phyloP scores from a whole-genome alignment of 2,329 filamentous ascomycete species.

The Aureobasidium leucospermi region DNA sequence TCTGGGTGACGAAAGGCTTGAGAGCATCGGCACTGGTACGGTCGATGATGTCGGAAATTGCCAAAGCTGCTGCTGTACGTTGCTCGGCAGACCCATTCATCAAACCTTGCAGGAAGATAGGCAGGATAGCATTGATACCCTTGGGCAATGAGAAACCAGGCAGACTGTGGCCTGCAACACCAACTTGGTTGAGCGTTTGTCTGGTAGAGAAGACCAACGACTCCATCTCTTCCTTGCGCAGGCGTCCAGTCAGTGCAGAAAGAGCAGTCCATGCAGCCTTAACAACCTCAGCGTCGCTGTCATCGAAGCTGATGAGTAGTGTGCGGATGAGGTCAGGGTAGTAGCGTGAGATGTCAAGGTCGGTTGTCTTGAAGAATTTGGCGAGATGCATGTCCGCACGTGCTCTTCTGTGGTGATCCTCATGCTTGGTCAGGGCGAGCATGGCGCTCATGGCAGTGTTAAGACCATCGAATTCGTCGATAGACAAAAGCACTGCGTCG shows the following conservation, averaged over 20 bases:
- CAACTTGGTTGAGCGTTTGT: conserved; percentile 79
- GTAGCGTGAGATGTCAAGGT: conserved; percentile 89
- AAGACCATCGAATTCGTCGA: conserved; percentile 92
- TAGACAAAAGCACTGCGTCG: conserved; percentile 81
- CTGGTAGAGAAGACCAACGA: conserved; percentile 78
- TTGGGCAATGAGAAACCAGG: conserved; percentile 87
- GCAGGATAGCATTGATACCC: conserved; percentile 91
- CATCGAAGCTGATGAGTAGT: conserved; percentile 85
- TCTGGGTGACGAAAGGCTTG: conserved; percentile 93
- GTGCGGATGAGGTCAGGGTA: conserved; percentile 91
- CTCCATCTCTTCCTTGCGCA: conserved; percentile 98
- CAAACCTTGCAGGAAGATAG: conserved; percentile 94
- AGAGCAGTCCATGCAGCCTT: conserved; percentile 85
- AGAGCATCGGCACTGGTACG: conserved; percentile 79
- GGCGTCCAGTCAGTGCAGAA: conserved; percentile 75
- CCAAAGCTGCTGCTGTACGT: conserved; percentile 81
- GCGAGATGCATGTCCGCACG: conserved; percentile 71
- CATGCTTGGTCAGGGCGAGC: conserved; percentile 78
- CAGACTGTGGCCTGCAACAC: conserved; percentile 75
- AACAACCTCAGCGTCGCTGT: conserved; percentile 73
- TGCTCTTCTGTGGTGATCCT: conserved; percentile 79
- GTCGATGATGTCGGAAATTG: conserved; percentile 93
- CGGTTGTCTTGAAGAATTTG: conserved; percentile 73
- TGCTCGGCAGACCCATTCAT: conserved; percentile 96
- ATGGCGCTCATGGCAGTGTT: conserved; percentile 95